Conservation (phyloP, 305 asterid genomes). For the Euphrasia arctica region DNA sequence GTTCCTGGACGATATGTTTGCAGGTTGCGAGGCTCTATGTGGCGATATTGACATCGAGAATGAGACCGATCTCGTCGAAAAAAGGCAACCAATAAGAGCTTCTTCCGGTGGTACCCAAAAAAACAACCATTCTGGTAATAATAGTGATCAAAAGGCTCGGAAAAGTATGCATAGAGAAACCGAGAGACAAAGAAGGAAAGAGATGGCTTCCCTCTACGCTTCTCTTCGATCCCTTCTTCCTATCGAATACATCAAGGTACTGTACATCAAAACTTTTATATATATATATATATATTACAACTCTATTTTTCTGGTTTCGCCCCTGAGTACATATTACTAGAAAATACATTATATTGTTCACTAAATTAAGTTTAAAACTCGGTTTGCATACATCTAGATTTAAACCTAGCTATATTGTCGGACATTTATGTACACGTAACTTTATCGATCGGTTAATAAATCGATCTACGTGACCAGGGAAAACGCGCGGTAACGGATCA, state of each 20-base stretch:
- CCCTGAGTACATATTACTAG: too few species aligned
- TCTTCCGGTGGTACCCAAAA: not conserved
- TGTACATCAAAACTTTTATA: too few species aligned
- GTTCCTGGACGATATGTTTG: slow-evolving; percentile 12
- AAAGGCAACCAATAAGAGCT: not conserved
- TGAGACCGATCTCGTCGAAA: not conserved
- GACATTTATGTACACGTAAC: too few species aligned
- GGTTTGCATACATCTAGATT: too few species aligned
- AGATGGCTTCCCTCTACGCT: slow-evolving; percentile 26
- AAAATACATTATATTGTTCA: too few species aligned
- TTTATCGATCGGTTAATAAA: too few species aligned
- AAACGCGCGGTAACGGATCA: slow-evolving; percentile 33
- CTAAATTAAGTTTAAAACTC: not conserved
- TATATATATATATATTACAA: too few species aligned
- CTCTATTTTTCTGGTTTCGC: too few species aligned
- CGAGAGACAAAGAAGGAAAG: slow-evolving; percentile 30
- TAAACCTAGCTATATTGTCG: too few species aligned
- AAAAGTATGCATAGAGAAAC: slow-evolving; percentile 26
- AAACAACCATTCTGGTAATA: not conserved
- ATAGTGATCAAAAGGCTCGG: not conserved
- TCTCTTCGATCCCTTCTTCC: slow-evolving; percentile 33
- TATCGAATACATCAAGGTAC: slow-evolving; percentile 23
- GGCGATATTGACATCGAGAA: not conserved
- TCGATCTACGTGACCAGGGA: slow-evolving; percentile 19
- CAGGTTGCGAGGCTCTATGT: not conserved